These are phyloP conservation scores for Bipolaris zeicola DNA, from an alignment of 2,329 filamentous ascomycete species.

Conservation along the genomic window DNA sequence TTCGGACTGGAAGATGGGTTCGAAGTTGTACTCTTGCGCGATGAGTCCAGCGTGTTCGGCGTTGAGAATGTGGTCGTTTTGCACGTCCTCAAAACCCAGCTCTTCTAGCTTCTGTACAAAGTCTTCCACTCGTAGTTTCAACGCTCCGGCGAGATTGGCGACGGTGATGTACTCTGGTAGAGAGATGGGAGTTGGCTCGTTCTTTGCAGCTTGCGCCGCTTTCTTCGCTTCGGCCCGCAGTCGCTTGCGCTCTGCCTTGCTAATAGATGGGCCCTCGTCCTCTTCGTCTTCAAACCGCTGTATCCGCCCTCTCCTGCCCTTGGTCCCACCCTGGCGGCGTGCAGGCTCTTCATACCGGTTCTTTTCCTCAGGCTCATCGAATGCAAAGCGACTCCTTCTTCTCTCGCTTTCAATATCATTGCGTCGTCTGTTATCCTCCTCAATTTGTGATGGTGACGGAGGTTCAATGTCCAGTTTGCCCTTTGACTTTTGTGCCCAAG, in stretches of 20 bases:
- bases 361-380: slow-evolving; percentile 27
- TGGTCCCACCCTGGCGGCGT: slow-evolving; percentile 27
- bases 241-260: slow-evolving; percentile 41
- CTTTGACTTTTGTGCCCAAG: slow-evolving; percentile 30
- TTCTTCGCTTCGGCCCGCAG: slow-evolving; percentile 44
- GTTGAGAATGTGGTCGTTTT: slow-evolving; percentile 83
- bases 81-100: slow-evolving; percentile 89
- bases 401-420: slow-evolving; percentile 26
- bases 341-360: slow-evolving; percentile 43
- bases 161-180: slow-evolving; percentile 92
- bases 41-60: slow-evolving; percentile 89
- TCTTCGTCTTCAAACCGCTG: slow-evolving; percentile 36
- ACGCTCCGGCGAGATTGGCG: slow-evolving; percentile 75
- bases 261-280: slow-evolving; percentile 25
- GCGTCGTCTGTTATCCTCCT: slow-evolving; percentile 27
- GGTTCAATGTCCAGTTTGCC: slow-evolving; percentile 21
- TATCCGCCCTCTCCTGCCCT: slow-evolving; percentile 25
- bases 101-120: slow-evolving; percentile 79
- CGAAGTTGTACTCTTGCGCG: slow-evolving; percentile 89
- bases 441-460: slow-evolving; percentile 12
- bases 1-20: slow-evolving; percentile 73
- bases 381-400: slow-evolving; percentile 34
- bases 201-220: slow-evolving; percentile 36
- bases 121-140: slow-evolving; percentile 71
- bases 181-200: slow-evolving; percentile 60